Base-by-base conservation (phyloP, 306 rosid genomes). In the Luffa aegyptiaca region DNA sequence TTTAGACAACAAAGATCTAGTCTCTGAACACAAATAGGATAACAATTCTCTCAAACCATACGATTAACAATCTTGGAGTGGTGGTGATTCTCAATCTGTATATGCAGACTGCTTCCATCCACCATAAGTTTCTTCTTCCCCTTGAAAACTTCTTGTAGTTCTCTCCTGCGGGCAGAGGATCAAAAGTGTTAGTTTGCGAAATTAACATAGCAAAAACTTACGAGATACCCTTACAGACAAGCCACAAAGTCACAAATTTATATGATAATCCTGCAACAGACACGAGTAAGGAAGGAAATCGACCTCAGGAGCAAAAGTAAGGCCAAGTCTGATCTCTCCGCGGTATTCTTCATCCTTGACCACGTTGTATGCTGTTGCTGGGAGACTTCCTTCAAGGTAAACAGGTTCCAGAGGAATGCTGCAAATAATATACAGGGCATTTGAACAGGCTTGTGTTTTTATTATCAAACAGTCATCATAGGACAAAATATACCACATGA, bases 71-170 rank as follows among this genome's bases (percentile, higher is more conserved):
- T 6, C 20, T 31, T 31, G 39, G 57, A 72, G 75, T 10, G 20
- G 20, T 20, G 58, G 58, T 46, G 45, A 33, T 35, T 33, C 45
- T 74, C 33, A 51, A 0, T 75, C 63, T 51, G 48, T 6, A 52
- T 52, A 52, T 75, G 81, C 7, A 13, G 97, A 93, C 49, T 91
- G 82, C 56, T 88, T 91, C 94, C 94, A 93, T 59, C 97, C 97
- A 48, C 93, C 93, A 26, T 79, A 64, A 81, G 75, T 48, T 44
- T 88, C 84, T 3, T 81, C 86, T 81, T 76, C 84, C 73, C 79
- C 82, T 33, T 75, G 46, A 17, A 35, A 75, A 35, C 10, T 20
- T 52, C 63, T 51, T 17, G 26, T 17, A 9, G 16, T 51, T 53
- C 78, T 52, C 41, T 51, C 63, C 78, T 75, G 78, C 48, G 1